Percentiles rank a stretch among this genome's conserved stretches.
These are phyloP conservation scores for Geoglossum glabrum DNA, from an alignment of 495 filamentous ascomycete genomes.

Conservation along the genomic window DNA sequence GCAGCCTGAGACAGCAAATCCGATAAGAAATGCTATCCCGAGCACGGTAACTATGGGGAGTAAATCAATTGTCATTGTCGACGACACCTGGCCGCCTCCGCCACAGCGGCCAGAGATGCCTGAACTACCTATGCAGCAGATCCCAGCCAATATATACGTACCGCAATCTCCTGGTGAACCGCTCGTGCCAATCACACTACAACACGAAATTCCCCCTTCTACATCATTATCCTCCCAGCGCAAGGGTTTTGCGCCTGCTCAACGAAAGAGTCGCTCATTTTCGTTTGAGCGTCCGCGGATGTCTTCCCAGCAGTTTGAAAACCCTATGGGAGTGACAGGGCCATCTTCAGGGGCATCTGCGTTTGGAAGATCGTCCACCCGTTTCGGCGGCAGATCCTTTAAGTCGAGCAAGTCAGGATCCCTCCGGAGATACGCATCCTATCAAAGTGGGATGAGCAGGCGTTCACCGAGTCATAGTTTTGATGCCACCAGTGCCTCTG, in stretches of 20 bases:
- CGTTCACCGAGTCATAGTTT: conserved; percentile 38
- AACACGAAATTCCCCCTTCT: not conserved
- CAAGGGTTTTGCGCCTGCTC: not conserved
- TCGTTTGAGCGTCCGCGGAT: conserved; percentile 17
- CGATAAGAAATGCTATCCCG: conserved; percentile 10
- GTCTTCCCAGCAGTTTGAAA: conserved; percentile 7
- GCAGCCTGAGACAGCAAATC: not conserved
- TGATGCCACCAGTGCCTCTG: conserved; percentile 36
- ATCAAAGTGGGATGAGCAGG: conserved; percentile 46
- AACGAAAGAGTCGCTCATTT: conserved; percentile 10
- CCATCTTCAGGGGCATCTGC: not conserved
- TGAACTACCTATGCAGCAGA: not conserved
- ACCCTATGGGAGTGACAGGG: not conserved
- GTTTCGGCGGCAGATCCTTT: conserved; percentile 6
- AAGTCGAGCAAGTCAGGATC: conserved; percentile 12
- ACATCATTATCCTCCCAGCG: not conserved
- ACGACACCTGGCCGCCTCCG: conserved; percentile 36
- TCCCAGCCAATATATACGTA: not conserved
- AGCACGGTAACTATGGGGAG: conserved; percentile 58
- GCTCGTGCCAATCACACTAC: conserved; percentile 8
- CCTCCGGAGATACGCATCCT: conserved; percentile 47
- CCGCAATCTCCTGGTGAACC: conserved; percentile 1
- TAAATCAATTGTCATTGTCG: conserved; percentile 74
- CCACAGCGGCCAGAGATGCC: not conserved
- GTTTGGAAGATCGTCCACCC: conserved; percentile 1